These are phyloP conservation scores for Babesia divergens DNA, from an alignment of 169 alveolate species.

Conservation along the genomic window DNA sequence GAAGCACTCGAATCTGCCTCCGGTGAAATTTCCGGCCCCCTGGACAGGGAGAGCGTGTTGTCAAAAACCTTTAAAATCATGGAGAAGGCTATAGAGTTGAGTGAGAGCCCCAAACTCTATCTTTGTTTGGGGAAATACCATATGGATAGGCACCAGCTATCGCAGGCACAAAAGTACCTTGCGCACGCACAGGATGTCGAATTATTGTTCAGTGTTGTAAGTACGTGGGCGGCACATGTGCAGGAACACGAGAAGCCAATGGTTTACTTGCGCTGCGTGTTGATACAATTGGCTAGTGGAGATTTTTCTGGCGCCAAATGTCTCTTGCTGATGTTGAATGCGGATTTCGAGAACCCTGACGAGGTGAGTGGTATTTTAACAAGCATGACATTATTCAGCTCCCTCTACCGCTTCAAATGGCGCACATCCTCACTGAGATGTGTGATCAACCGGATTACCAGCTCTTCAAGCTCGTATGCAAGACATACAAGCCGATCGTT, in stretches of 20 bases:
- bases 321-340: conserved; percentile 44
- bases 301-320: conserved; percentile 43
- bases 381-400: background rate
- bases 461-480: conserved; percentile 30
- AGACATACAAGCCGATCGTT: conserved; percentile 39
- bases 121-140: conserved; percentile 26
- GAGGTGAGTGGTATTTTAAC: background rate
- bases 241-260: conserved; percentile 40
- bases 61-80: background rate
- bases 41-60: background rate
- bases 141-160: background rate
- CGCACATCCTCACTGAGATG: conserved; percentile 46
- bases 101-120: background rate
- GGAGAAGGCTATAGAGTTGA: conserved; percentile 19
- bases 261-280: conserved; percentile 37
- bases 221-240: conserved; percentile 33
- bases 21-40: conserved; percentile 6
- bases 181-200: conserved; percentile 55
- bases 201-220: conserved; percentile 1
- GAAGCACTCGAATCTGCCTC: background rate
- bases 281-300: conserved; percentile 40
- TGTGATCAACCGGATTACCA: conserved; percentile 45
- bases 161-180: conserved; percentile 46
- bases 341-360: conserved; percentile 41
- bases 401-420: conserved; percentile 58